A percentile compares a stretch with the other conserved stretches of the same genome.
These are phyloP conservation scores for Globisporangium okanoganense DNA, from an alignment of 352 stramenopile genomes.

Conservation along the genomic window DNA sequence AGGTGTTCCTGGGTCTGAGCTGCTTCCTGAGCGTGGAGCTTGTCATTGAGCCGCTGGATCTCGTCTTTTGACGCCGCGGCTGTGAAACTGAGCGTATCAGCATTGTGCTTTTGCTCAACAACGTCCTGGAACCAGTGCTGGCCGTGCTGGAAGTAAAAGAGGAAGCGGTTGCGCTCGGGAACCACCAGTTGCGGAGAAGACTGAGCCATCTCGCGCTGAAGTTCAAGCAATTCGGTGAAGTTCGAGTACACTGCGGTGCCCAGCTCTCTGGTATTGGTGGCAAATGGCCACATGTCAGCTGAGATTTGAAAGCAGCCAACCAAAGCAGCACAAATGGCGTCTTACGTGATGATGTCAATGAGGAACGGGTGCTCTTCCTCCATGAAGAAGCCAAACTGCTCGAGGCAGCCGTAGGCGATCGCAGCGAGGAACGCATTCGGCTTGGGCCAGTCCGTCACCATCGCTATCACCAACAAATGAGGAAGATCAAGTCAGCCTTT, in stretches of 20 bases:
- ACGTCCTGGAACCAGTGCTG: conserved; percentile 44
- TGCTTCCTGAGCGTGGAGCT: conserved; percentile 36
- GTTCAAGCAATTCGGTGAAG: conserved; percentile 22
- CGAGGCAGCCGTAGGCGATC: conserved; percentile 42
- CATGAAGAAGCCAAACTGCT: conserved; percentile 39
- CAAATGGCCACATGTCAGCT: background rate
- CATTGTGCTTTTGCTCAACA: conserved; percentile 20
- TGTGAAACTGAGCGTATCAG: conserved; percentile 19
- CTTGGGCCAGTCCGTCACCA: conserved; percentile 37
- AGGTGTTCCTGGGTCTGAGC: conserved; percentile 22
- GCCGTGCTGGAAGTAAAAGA: conserved; percentile 48
- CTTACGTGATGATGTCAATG: conserved; percentile 26
- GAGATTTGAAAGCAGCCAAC: background rate
- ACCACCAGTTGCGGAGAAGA: background rate
- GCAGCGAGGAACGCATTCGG: conserved; percentile 54
- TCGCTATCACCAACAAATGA: conserved; percentile 16
- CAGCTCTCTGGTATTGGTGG: conserved; percentile 17
- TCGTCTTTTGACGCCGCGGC: conserved; percentile 29
- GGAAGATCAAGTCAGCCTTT: background rate
- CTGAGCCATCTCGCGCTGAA: conserved; percentile 5
- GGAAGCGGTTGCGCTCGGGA: conserved; percentile 19
- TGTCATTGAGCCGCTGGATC: conserved; percentile 29
- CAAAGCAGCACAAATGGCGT: background rate
- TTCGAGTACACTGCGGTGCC: conserved; percentile 40
- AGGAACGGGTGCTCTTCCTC: conserved; percentile 52